phyloP scores from a whole-genome alignment of 768 basidiomycete genomes.

The Crepidotus variabilis region DNA sequence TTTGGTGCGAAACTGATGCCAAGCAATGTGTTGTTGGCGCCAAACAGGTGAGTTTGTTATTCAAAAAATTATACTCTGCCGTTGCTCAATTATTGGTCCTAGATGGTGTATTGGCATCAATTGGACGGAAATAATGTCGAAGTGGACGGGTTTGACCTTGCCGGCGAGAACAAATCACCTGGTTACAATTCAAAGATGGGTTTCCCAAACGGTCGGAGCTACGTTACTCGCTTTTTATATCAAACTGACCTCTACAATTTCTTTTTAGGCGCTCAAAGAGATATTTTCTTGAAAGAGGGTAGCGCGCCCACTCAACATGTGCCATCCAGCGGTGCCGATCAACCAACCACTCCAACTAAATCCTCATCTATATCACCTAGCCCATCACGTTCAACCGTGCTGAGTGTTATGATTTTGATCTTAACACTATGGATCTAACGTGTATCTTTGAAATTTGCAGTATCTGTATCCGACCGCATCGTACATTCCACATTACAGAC shows the following conservation, averaged over 20 bases:
- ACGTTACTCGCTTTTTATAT: neutral
- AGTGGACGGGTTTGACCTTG: slow-evolving; percentile 36
- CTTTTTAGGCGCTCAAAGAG: slow-evolving; percentile 17
- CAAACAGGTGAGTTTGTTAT: slow-evolving; percentile 27
- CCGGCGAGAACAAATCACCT: slow-evolving; percentile 37
- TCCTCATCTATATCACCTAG: neutral
- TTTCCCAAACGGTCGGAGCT: slow-evolving; percentile 24
- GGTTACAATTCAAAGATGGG: slow-evolving; percentile 33
- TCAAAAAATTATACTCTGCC: neutral
- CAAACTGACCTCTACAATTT: neutral
- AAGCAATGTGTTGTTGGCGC: slow-evolving; percentile 32
- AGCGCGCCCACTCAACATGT: neutral
- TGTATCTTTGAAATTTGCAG: no score
- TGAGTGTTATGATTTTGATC: neutral
- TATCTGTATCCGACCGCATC: no score
- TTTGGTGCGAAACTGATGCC: slow-evolving; percentile 38
- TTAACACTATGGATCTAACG: neutral
- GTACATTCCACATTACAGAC: no score
- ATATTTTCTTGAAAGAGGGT: slow-evolving; percentile 13
- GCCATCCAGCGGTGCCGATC: neutral
- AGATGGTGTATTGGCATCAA: slow-evolving; percentile 42
- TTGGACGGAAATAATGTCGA: slow-evolving; percentile 39
- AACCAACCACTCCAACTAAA: neutral
- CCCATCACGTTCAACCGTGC: neutral
- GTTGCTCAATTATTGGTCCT: neutral